A percentile compares a stretch with the other conserved stretches of the same genome.
Evolutionary conservation across 208 protist genomes (phyloP).

Genomic region (Tritrichomonas musculus): DNA sequence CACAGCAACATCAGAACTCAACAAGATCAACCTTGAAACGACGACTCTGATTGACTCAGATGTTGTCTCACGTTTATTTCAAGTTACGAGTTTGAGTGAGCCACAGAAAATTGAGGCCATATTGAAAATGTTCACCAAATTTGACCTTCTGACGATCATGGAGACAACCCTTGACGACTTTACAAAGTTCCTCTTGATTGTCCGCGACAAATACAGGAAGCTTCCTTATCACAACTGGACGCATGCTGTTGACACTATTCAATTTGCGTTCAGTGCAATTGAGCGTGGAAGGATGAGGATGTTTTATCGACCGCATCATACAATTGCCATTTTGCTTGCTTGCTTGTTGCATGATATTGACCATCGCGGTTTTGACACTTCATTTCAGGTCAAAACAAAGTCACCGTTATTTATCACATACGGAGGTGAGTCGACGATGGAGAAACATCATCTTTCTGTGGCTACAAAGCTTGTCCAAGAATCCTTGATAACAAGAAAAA

Average conservation of each 20-base stretch:
- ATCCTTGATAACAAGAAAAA: background rate
- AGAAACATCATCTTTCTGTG: background rate
- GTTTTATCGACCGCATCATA: background rate
- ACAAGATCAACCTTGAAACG: no score
- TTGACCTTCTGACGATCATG: no score
- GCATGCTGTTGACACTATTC: background rate
- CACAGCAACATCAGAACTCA: no score
- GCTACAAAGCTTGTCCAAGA: background rate
- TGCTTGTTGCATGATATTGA: background rate
- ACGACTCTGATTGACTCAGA: no score
- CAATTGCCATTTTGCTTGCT: background rate
- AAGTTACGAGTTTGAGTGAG: no score
- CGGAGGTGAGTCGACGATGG: background rate
- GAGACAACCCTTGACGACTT: no score
- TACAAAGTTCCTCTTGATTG: background rate
- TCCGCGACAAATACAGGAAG: background rate
- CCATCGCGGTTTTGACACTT: background rate
- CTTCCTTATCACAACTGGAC: background rate
- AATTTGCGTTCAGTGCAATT: background rate
- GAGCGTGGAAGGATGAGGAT: background rate
- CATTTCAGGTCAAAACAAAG: background rate
- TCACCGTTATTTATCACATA: background rate
- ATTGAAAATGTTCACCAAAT: no score
- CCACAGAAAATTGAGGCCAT: no score
- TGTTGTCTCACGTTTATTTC: no score